A percentile compares a stretch with the other conserved stretches of the same genome.
phyloP scores from a whole-genome alignment of 148 eudicot species.

The Camellia lanceoleosa region DNA sequence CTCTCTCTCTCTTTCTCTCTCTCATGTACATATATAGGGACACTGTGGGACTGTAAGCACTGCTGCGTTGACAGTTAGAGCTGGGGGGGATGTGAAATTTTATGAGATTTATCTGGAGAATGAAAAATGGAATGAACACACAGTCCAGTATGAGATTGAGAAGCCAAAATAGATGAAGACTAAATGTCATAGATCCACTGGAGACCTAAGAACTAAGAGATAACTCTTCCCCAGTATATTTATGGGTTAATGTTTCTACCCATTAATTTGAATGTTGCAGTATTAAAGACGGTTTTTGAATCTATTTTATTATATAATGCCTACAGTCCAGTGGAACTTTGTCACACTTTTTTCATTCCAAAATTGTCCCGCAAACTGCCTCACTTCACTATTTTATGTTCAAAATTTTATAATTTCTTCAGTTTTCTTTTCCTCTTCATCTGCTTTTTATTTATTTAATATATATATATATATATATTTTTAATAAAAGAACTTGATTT shows the following conservation, averaged over 20 bases:
- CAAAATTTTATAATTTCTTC: no score
- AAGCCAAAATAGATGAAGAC: slow-evolving; percentile 19
- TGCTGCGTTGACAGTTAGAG: slow-evolving; percentile 42
- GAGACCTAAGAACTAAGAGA: background rate
- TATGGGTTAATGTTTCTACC: background rate
- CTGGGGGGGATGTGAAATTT: slow-evolving; percentile 45
- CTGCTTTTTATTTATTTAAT: no score
- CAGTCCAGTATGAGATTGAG: slow-evolving; percentile 34
- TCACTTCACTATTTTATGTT: no score
- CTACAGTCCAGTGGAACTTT: no score
- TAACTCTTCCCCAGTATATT: background rate
- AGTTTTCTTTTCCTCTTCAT: no score
- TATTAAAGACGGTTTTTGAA: background rate
- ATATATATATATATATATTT: no score
- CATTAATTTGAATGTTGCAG: background rate
- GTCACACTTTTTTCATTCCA: no score
- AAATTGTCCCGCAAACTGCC: no score
- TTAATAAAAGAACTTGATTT: no score
- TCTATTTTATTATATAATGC: no score
- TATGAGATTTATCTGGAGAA: slow-evolving; percentile 57
- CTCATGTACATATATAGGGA: slow-evolving; percentile 33
- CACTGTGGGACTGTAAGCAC: slow-evolving; percentile 71
- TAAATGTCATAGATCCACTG: background rate
- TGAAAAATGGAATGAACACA: slow-evolving; percentile 52
- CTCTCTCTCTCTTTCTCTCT: background rate